Evolutionary conservation across 345 rosid species (phyloP).

Genomic region (Heritiera fomes): DNA sequence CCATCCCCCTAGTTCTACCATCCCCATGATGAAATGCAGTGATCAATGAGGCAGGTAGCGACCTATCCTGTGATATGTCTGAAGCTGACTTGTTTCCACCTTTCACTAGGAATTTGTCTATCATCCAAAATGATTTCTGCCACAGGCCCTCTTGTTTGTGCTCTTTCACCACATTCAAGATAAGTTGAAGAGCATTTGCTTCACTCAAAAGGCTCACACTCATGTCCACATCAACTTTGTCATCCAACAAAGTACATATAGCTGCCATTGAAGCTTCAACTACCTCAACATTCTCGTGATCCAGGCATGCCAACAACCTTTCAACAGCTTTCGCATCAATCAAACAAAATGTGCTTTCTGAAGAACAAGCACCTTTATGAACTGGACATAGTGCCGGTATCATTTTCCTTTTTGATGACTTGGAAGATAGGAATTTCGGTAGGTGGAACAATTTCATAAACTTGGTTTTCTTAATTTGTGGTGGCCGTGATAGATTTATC

Average conservation of each 20-base stretch:
- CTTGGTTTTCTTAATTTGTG: constrained; percentile 44
- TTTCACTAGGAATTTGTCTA: constrained; percentile 73
- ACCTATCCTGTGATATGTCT: constrained; percentile 72
- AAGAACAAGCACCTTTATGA: constrained; percentile 84
- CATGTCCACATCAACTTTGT: constrained; percentile 69
- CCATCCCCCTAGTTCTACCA: constrained; percentile 71
- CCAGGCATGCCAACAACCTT: constrained; percentile 67
- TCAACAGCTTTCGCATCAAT: constrained; percentile 81
- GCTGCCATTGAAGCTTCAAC: constrained; percentile 86
- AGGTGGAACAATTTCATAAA: constrained; percentile 43
- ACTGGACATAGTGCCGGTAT: constrained; percentile 49
- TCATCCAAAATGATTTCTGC: constrained; percentile 84
- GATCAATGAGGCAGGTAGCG: constrained; percentile 62
- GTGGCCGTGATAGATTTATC: constrained; percentile 53
- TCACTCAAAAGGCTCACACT: constrained; percentile 63
- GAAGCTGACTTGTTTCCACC: constrained; percentile 56
- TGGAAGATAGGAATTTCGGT: constrained; percentile 45
- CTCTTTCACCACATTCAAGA: constrained; percentile 65
- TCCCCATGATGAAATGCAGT: constrained; percentile 80
- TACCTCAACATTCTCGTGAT: constrained; percentile 70
- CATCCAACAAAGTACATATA: constrained; percentile 77
- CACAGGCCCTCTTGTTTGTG: constrained; percentile 62
- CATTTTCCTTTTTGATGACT: constrained; percentile 50
- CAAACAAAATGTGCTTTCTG: constrained; percentile 78
- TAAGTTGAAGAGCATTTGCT: constrained; percentile 50